Percentiles rank a stretch among this genome's conserved stretches.
Evolutionary conservation across 192 early-diverging fungal genomes (phyloP).

Genomic region (Linnemannia elongata): DNA sequence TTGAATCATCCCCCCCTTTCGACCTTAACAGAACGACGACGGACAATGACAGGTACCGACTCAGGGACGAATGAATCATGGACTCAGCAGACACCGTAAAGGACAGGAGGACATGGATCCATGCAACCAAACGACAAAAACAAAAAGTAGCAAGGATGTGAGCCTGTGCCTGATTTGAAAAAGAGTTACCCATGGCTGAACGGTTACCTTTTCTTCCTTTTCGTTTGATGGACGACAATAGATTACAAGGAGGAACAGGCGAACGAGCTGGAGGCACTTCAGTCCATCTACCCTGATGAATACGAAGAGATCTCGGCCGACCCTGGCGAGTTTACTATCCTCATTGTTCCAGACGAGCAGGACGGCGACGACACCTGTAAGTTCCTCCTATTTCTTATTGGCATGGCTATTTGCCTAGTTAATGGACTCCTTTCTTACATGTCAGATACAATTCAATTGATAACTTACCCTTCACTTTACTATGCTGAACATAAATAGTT

Average conservation of each 20-base stretch:
- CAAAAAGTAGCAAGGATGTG: not conserved
- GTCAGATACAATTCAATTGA: not conserved
- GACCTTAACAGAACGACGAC: not conserved
- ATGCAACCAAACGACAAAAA: not conserved
- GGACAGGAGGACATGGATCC: not conserved
- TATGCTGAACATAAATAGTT: constrained; percentile 29
- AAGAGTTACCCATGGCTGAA: not conserved
- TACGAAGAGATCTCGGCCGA: constrained; percentile 67
- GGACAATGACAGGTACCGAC: constrained; percentile 25
- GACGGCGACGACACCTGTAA: constrained; percentile 72
- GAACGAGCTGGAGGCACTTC: constrained; percentile 83
- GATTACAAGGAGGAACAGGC: constrained; percentile 85
- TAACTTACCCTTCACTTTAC: not conserved
- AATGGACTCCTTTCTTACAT: not conserved
- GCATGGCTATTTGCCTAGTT: not conserved
- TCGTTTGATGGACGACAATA: constrained; percentile 19
- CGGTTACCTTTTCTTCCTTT: not conserved
- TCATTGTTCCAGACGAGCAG: constrained; percentile 72
- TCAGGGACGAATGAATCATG: not conserved
- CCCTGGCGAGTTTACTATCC: constrained; percentile 70
- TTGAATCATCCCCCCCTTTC: constrained; percentile 4
- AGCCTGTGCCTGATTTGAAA: not conserved
- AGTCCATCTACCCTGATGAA: constrained; percentile 87
- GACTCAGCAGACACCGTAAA: not conserved
- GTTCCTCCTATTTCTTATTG: not conserved